Evolutionary conservation across 352 stramenopile genomes (phyloP).

Genomic region (Pelagophyceae sp.): DNA sequence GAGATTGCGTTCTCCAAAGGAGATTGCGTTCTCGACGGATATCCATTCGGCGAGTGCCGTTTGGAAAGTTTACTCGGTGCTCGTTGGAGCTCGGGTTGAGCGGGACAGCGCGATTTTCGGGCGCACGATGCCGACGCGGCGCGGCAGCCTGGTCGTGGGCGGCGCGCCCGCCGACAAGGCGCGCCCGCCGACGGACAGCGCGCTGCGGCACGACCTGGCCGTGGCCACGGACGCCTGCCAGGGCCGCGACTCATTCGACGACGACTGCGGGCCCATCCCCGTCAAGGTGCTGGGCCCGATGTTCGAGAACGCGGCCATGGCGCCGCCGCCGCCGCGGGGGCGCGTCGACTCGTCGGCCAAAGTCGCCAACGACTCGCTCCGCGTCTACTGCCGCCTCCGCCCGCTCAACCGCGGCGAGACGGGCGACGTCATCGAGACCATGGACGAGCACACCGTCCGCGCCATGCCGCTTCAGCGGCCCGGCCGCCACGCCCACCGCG

Average conservation of each 20-base stretch:
- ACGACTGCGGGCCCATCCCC: background rate
- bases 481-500: background rate
- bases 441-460: background rate
- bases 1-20: background rate
- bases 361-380: background rate
- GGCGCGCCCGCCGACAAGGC: background rate
- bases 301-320: slow-evolving; percentile 1
- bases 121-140: background rate
- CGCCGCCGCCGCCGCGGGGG: slow-evolving; percentile 1
- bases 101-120: no score
- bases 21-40: no score
- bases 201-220: background rate
- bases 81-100: no score
- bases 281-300: slow-evolving; percentile 10
- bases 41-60: no score
- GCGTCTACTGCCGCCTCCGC: slow-evolving; percentile 12
- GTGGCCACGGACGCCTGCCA: background rate
- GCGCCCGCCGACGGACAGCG: background rate
- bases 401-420: background rate
- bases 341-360: background rate
- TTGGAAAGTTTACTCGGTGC: no score
- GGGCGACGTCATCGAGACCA: background rate
- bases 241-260: slow-evolving; percentile 13
- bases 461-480: background rate
- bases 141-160: background rate